Evolutionary conservation across 345 rosid genomes (phyloP).

Genomic region (Syzygium aqueum): DNA sequence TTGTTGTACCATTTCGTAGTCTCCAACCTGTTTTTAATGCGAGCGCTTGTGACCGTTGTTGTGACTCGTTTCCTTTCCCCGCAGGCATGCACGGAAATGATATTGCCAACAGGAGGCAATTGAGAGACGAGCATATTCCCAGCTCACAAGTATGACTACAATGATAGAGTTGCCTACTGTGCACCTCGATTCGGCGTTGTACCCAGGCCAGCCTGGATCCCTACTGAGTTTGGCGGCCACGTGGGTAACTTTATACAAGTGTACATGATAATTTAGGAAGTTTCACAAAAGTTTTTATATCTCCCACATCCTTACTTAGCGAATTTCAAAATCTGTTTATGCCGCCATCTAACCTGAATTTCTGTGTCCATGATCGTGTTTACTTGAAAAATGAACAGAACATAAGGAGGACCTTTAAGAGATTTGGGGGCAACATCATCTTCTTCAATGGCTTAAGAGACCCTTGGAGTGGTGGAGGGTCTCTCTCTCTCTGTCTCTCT

Average conservation of each 20-base stretch:
- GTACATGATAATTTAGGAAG: not conserved
- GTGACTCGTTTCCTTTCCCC: not conserved
- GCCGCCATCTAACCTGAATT: not conserved
- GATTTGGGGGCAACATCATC: constrained; percentile 52
- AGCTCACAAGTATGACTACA: constrained; percentile 16
- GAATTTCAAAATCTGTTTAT: not conserved
- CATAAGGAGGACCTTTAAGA: constrained; percentile 33
- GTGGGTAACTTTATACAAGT: constrained; percentile 14
- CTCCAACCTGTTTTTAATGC: not conserved
- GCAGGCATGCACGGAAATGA: constrained; percentile 68
- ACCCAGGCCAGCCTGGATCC: constrained; percentile 45
- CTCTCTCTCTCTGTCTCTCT: not conserved
- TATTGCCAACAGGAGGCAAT: constrained; percentile 29
- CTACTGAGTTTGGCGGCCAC: constrained; percentile 42
- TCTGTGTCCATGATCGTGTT: not conserved
- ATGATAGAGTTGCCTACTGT: constrained; percentile 5
- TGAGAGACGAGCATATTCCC: constrained; percentile 39
- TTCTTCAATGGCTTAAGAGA: constrained; percentile 70
- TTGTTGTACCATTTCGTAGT: not conserved
- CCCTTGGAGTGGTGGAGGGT: constrained; percentile 77
- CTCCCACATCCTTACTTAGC: not conserved
- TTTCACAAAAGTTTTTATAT: not conserved
- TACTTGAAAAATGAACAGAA: constrained; percentile 11
- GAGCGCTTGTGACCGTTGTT: not conserved
- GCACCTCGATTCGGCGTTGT: not conserved